Evolutionary conservation across 1,139 yeast genomes (phyloP), one percentile per base, ranked within the genome.

Genomic region (Yamadazyma kanchanaburiensis): DNA sequence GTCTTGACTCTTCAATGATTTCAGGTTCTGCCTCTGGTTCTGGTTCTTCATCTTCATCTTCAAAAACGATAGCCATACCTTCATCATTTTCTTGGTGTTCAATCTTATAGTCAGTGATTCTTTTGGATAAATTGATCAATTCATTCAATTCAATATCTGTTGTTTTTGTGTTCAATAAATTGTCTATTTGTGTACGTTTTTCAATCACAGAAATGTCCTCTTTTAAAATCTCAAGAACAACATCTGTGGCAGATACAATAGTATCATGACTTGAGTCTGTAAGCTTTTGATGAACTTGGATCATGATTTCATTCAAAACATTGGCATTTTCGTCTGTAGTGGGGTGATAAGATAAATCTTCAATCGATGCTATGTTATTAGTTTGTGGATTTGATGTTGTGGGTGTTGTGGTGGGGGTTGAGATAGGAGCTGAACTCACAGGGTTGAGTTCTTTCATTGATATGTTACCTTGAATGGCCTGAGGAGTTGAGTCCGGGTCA

Each of bases 241-340:
- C 64, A 49, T 88, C 96, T 2, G 94, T 77, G 8, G 77, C 70
- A 1, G 80, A 73, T 27, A 64, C 46, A n/a, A 67, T 56, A n/a
- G 63, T 64, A 22, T 60, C 68, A 34, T 65, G 73, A 24, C 62
- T 52, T 12, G 67, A 50, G 34, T 68, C 74, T 2, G 68, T 57
- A 61, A 43, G 53, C 55, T 17, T 49, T 33, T 25, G 53, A 56
- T 27, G 64, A 44, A 21, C 50, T 48, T 21, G 51, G 51, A 26
- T 48, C 58, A 30, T 42, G 47, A 21, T 52, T 40, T 11, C 60
- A 59, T 37, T 18, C 22, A 30, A 27, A 3, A 34, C 29, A 10
- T 31, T 27, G 10, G 38, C 23, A 7, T 31, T 34, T 13, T 22
- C 32, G 6, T 34, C 40, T 2, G 37, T 33, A 13, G 48, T 39